Evolutionary conservation across 768 basidiomycete genomes (phyloP).

Genomic region (Calocera viscosa): DNA sequence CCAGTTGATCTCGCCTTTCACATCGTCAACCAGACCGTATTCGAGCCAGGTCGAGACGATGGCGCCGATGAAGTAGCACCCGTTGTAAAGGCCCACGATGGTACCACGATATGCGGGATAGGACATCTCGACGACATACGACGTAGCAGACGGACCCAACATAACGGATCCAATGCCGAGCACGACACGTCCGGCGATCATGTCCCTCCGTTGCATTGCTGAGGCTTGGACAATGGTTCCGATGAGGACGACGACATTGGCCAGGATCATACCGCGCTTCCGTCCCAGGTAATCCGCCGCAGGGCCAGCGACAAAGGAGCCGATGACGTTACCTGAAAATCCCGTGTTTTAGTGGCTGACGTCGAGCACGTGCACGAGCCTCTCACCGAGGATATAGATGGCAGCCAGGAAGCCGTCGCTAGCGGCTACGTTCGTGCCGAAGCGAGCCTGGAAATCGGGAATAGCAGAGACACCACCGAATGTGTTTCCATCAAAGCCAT

Average conservation of each 20-base stretch:
- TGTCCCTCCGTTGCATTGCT: conserved; percentile 16
- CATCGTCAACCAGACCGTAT: conserved; percentile 16
- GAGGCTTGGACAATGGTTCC: conserved; percentile 17
- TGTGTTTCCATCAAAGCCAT: conserved; percentile 25
- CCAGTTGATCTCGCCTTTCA: conserved; percentile 34
- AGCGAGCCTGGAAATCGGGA: conserved; percentile 21
- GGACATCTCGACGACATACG: conserved; percentile 15
- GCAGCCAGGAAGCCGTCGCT: conserved; percentile 24
- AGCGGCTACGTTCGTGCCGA: conserved; percentile 21
- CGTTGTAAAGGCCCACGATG: conserved; percentile 18
- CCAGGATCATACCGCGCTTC: conserved; percentile 23
- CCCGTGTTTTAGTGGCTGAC: background rate
- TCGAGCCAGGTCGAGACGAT: conserved; percentile 18
- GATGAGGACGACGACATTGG: conserved; percentile 17
- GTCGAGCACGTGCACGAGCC: background rate
- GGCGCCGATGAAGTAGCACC: conserved; percentile 17
- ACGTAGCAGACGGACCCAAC: conserved; percentile 15
- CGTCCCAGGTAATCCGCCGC: conserved; percentile 21
- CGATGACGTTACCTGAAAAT: conserved; percentile 21
- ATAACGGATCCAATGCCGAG: conserved; percentile 19
- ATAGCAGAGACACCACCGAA: conserved; percentile 25
- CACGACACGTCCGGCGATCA: conserved; percentile 19
- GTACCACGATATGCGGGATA: conserved; percentile 18
- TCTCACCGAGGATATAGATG: conserved; percentile 21
- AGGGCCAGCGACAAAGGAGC: conserved; percentile 21